Evolutionary conservation across 495 filamentous ascomycete species (phyloP).

Genomic region (Penicillium turbatum): DNA sequence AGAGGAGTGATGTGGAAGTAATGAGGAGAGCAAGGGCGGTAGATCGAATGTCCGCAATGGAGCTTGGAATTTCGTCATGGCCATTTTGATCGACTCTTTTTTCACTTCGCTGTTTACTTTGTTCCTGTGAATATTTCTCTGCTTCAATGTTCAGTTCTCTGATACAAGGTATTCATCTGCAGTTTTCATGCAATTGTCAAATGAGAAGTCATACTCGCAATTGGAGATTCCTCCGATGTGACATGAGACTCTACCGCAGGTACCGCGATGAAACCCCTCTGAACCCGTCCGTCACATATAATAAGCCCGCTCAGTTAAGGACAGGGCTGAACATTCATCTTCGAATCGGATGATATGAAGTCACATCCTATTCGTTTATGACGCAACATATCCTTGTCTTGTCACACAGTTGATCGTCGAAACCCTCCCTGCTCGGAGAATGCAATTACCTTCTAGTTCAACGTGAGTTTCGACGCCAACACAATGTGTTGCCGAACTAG

Average conservation of each 20-base stretch:
- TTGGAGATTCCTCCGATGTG: not conserved
- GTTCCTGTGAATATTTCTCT: not conserved
- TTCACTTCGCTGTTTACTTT: not conserved
- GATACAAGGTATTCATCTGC: too few relatives aligned
- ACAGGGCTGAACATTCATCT: not conserved
- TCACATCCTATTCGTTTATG: conserved; percentile 5
- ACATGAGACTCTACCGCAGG: conserved; percentile 6
- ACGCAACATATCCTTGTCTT: not conserved
- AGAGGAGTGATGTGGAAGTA: too few relatives aligned
- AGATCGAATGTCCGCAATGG: conserved; percentile 1
- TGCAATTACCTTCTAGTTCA: conserved; percentile 9
- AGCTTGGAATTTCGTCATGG: conserved; percentile 8
- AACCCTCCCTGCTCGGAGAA: conserved; percentile 1
- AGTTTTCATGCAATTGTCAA: not conserved
- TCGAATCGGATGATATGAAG: conserved; percentile 12
- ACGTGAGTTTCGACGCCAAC: not conserved
- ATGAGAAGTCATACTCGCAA: not conserved
- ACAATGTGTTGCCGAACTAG: not conserved
- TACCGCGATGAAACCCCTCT: conserved; percentile 3
- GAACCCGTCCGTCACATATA: conserved; percentile 3
- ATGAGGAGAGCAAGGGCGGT: not conserved
- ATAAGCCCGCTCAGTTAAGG: not conserved
- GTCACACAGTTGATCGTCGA: conserved; percentile 4
- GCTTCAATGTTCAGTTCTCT: too few relatives aligned
- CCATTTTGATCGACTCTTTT: not conserved